Percentiles rank a stretch among this genome's conserved stretches.
These are phyloP conservation scores for Termitomyces sp. DNA, from an alignment of 768 basidiomycete species.

Conservation along the genomic window DNA sequence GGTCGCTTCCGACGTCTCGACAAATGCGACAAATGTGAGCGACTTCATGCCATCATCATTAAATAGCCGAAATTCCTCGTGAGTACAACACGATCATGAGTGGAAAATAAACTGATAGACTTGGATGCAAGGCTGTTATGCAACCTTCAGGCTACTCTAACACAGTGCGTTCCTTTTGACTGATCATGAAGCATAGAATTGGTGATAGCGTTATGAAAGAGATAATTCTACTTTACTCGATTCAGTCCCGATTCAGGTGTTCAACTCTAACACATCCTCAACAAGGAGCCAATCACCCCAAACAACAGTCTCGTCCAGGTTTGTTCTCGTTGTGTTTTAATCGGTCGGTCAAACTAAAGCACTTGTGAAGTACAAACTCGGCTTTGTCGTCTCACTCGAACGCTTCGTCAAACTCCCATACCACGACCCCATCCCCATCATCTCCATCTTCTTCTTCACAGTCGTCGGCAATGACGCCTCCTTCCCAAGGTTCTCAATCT, in stretches of 20 bases:
- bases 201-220: not conserved
- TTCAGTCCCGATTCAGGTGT: not conserved
- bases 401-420: not conserved
- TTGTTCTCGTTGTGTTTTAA: not conserved
- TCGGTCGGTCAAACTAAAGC: not conserved
- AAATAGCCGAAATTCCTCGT: not conserved
- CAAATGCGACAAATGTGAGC: accelerated
- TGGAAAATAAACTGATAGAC: not conserved
- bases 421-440: not conserved
- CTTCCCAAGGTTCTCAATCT: not conserved
- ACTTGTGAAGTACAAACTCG: not conserved
- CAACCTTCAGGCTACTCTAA: not conserved
- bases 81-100: not conserved
- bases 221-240: not conserved
- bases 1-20: not conserved
- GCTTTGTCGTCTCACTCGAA: not conserved
- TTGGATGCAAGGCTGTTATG: not conserved
- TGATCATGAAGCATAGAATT: not conserved
- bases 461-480: not conserved
- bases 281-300: not conserved
- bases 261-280: not conserved
- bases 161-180: not conserved
- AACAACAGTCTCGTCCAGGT: not conserved
- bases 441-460: not conserved
- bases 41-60: not conserved